Evolutionary conservation across 2,329 filamentous ascomycete species (phyloP).

Genomic region (Aspergillus unguis): DNA sequence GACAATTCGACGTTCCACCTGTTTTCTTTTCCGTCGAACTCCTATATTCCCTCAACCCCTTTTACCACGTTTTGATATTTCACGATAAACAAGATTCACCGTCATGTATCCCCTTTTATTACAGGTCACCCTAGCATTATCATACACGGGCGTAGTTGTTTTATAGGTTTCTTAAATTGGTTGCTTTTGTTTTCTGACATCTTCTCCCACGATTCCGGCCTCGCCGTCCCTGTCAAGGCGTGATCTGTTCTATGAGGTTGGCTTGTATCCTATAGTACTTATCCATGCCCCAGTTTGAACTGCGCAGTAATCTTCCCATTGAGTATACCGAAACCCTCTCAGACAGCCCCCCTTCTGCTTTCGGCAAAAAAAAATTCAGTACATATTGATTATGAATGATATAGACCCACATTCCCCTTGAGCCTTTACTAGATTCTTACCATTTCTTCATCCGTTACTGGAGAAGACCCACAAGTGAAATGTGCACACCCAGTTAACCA

Average conservation of each 20-base stretch:
- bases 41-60: background rate
- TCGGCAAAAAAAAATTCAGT: no score
- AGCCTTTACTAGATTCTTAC: no score
- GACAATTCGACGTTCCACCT: constrained; percentile 1
- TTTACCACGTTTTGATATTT: constrained; percentile 19
- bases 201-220: constrained; percentile 15
- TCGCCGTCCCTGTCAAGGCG: constrained; percentile 3
- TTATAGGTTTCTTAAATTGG: constrained; percentile 25
- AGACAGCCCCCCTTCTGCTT: no score
- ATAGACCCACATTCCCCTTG: no score
- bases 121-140: constrained; percentile 32
- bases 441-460: no score
- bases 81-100: constrained; percentile 49
- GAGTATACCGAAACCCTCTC: no score
- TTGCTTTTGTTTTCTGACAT: constrained; percentile 19
- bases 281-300: background rate
- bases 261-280: background rate
- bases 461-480: no score
- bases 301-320: background rate
- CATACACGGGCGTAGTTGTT: constrained; percentile 41
- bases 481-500: no score
- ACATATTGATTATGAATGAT: no score
- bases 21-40: background rate
- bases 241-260: constrained; percentile 5
- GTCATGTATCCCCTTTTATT: constrained; percentile 43